Evolutionary conservation across 2,329 filamentous ascomycete genomes (phyloP).

Genomic region (Malbranchea zuffiana): DNA sequence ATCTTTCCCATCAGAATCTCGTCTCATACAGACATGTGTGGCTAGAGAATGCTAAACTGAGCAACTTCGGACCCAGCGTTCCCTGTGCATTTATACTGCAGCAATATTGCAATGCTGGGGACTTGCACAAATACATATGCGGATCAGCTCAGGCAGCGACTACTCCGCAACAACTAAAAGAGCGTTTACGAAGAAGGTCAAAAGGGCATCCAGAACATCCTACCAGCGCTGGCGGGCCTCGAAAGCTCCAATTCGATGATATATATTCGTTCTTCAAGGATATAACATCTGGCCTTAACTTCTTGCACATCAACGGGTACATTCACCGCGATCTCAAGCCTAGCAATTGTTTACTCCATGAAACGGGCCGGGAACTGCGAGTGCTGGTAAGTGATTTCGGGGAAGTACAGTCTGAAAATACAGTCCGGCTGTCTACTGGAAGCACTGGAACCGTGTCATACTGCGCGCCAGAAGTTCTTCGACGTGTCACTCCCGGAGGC

Average conservation of each 20-base stretch:
- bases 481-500: constrained; percentile 51
- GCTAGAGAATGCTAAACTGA: constrained; percentile 80
- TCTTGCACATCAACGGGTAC: constrained; percentile 82
- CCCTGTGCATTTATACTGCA: constrained; percentile 95
- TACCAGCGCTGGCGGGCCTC: constrained; percentile 40
- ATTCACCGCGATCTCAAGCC: constrained; percentile 95
- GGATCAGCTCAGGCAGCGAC: constrained; percentile 50
- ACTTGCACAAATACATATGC: constrained; percentile 79
- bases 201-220: constrained; percentile 61
- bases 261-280: constrained; percentile 96
- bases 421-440: constrained; percentile 75
- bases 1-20: constrained; percentile 84
- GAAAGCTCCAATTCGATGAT: constrained; percentile 65
- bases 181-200: constrained; percentile 70
- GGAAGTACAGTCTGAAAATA: constrained; percentile 79
- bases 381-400: constrained; percentile 97
- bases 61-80: constrained; percentile 77
- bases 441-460: constrained; percentile 95
- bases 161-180: constrained; percentile 79
- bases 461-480: constrained; percentile 87
- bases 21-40: constrained; percentile 96
- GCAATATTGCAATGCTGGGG: constrained; percentile 91
- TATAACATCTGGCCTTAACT: constrained; percentile 81
- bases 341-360: constrained; percentile 84
- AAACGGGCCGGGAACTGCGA: constrained; percentile 56